phyloP scores from a whole-genome alignment of 2,329 filamentous ascomycete species.

The Fusarium penzigii region DNA sequence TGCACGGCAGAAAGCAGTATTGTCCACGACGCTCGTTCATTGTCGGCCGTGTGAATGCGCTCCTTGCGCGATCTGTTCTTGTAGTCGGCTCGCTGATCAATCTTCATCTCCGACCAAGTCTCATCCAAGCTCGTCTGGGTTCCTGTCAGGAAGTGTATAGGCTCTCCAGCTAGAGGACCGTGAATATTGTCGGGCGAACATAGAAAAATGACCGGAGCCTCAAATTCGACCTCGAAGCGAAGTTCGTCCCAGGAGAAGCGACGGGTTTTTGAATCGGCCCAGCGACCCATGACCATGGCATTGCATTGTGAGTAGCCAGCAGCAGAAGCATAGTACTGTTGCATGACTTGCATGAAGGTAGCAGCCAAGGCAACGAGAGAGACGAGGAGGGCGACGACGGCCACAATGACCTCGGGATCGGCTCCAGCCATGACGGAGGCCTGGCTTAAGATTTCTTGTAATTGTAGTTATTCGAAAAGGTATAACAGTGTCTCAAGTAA shows the following conservation, averaged over 20 bases:
- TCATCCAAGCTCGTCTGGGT: constrained; percentile 36
- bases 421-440: constrained; percentile 23
- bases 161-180: constrained; percentile 34
- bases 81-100: constrained; percentile 32
- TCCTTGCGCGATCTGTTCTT: constrained; percentile 29
- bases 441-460: not conserved
- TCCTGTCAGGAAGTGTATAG: constrained; percentile 43
- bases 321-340: constrained; percentile 52
- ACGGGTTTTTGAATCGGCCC: constrained; percentile 43
- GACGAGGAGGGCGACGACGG: constrained; percentile 47
- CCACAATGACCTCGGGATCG: constrained; percentile 40
- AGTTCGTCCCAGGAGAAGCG: constrained; percentile 45
- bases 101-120: constrained; percentile 35
- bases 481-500: not conserved
- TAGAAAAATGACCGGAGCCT: constrained; percentile 53
- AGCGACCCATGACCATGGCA: constrained; percentile 49
- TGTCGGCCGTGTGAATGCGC: constrained; percentile 55
- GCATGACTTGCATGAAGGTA: constrained; percentile 48
- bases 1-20: constrained; percentile 52
- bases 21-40: constrained; percentile 58
- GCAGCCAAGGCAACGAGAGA: constrained; percentile 49
- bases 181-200: constrained; percentile 42
- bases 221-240: constrained; percentile 51
- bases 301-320: constrained; percentile 51
- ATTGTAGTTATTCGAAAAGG: not conserved